Evolutionary conservation across 148 eudicot genomes (phyloP).

Genomic region (Vaccinium vitisidaea): DNA sequence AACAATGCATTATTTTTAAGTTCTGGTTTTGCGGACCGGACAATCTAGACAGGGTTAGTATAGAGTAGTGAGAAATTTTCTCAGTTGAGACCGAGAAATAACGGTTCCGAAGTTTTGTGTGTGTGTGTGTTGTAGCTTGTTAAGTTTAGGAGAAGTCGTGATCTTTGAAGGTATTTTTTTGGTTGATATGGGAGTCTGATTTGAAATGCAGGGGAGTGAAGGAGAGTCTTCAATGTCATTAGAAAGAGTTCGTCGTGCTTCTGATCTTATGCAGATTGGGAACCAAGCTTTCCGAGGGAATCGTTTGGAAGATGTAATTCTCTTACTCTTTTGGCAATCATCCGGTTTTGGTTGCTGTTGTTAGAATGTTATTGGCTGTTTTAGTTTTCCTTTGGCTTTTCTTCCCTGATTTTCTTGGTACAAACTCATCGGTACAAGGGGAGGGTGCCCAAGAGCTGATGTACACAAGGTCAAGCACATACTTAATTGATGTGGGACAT

Average conservation of each 20-base stretch:
- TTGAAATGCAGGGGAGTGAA: slow-evolving; percentile 16
- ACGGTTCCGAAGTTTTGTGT: neutral
- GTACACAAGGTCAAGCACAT: too few relatives aligned
- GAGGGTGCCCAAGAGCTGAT: too few relatives aligned
- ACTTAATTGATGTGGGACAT: too few relatives aligned
- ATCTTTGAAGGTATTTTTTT: neutral
- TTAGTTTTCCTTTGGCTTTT: neutral
- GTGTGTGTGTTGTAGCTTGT: neutral
- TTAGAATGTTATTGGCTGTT: neutral
- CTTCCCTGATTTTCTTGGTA: neutral
- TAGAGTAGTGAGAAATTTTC: neutral
- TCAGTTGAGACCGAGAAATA: neutral
- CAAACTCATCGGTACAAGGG: too few relatives aligned
- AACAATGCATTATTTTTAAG: neutral
- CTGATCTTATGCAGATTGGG: slow-evolving; percentile 59
- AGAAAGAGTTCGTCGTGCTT: slow-evolving; percentile 55
- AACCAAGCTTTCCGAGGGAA: slow-evolving; percentile 64
- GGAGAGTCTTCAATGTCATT: slow-evolving; percentile 39
- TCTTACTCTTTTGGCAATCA: neutral
- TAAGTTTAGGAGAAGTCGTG: neutral
- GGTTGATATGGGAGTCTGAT: neutral
- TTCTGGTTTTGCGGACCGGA: neutral
- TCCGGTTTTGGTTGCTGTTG: neutral
- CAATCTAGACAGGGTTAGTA: neutral
- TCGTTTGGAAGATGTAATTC: slow-evolving; percentile 15